Conservation (phyloP, 1,284 basidiomycete genomes). For the Leccinum solheimii region DNA sequence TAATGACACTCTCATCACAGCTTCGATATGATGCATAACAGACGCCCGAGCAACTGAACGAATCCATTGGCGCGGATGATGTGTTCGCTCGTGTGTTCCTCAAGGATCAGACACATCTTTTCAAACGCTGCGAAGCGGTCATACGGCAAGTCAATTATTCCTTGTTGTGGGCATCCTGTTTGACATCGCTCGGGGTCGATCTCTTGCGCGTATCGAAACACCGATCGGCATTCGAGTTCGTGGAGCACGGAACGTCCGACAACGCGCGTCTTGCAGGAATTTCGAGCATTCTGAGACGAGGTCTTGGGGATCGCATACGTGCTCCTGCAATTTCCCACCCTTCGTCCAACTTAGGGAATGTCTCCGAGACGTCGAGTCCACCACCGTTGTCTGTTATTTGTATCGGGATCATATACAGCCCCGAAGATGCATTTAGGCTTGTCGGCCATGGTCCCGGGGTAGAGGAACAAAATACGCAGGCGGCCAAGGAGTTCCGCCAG, state of each 20-base stretch:
- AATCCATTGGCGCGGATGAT: constrained; percentile 48
- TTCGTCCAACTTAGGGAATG: constrained; percentile 42
- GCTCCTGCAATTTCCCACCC: constrained; percentile 60
- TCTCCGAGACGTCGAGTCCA: constrained; percentile 54
- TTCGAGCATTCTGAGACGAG: constrained; percentile 57
- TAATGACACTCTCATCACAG: constrained; percentile 40
- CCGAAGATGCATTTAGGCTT: constrained; percentile 72
- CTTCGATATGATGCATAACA: constrained; percentile 74
- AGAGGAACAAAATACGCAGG: constrained; percentile 54
- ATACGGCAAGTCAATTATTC: constrained; percentile 47
- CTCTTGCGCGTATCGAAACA: constrained; percentile 52
- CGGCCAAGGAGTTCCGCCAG: constrained; percentile 67
- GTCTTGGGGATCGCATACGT: constrained; percentile 69
- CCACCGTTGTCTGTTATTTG: constrained; percentile 46
- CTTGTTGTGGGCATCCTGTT: background rate
- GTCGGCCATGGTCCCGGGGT: constrained; percentile 88
- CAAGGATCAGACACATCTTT: constrained; percentile 62
- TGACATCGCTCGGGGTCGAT: constrained; percentile 52
- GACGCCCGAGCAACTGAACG: constrained; percentile 65
- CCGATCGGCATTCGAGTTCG: constrained; percentile 44
- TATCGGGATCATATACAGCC: constrained; percentile 76
- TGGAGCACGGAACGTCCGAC: constrained; percentile 63
- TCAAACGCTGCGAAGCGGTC: constrained; percentile 65
- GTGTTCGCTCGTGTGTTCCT: constrained; percentile 79
- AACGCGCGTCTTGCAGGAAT: constrained; percentile 59